A percentile compares a stretch with the other conserved stretches of the same genome.
Conservation (phyloP, 148 eudicot species). For the Beta vulgaris region DNA sequence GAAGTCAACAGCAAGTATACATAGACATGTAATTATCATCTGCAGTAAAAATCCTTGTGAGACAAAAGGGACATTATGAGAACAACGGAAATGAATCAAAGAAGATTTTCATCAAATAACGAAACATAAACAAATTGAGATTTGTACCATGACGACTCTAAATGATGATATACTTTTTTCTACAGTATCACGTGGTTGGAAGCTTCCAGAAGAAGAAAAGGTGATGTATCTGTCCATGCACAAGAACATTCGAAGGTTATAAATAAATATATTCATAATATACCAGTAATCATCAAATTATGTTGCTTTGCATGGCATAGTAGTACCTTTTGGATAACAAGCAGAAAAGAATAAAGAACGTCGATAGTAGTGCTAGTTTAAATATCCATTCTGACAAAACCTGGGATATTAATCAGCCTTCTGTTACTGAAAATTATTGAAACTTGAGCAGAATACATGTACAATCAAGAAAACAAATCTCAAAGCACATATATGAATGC, state of each 20-base stretch:
- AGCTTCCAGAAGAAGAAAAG: slow-evolving; percentile 32
- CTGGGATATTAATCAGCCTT: slow-evolving; percentile 38
- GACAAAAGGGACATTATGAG: slow-evolving; percentile 28
- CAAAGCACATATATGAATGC: background rate
- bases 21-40: slow-evolving; percentile 77
- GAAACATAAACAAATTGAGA: slow-evolving; percentile 8
- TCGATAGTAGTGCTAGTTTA: slow-evolving; percentile 34
- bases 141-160: slow-evolving; percentile 67
- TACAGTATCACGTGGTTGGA: slow-evolving; percentile 30
- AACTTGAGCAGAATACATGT: background rate
- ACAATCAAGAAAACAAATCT: background rate
- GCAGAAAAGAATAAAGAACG: slow-evolving; percentile 42
- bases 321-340: slow-evolving; percentile 47
- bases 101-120: slow-evolving; percentile 2
- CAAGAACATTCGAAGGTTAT: slow-evolving; percentile 4
- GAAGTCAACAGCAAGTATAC: slow-evolving; percentile 97
- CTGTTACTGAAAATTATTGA: background rate
- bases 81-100: slow-evolving; percentile 14
- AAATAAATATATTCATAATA: background rate
- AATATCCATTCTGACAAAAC: slow-evolving; percentile 68
- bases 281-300: background rate
- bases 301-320: background rate
- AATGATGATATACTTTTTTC: slow-evolving; percentile 61
- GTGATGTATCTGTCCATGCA: slow-evolving; percentile 41
- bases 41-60: slow-evolving; percentile 53